Conservation (phyloP, 805 yeast genomes). For the Barnettozyma pratensis region DNA sequence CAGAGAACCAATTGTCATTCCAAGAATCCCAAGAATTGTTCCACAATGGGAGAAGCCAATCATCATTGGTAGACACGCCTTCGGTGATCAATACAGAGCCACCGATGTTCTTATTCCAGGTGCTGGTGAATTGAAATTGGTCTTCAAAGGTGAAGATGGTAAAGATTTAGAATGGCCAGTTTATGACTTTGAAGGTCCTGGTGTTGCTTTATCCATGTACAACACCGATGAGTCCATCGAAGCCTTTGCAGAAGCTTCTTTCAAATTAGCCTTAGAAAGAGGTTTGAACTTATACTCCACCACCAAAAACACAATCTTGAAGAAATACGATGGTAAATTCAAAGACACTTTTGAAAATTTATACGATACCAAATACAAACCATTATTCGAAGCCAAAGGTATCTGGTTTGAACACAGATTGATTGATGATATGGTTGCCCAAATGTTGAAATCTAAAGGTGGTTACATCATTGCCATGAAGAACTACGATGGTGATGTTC, state of each 20-base stretch:
- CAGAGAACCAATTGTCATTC: constrained; percentile 93
- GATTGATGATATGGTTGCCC: constrained; percentile 98
- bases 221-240: constrained; percentile 87
- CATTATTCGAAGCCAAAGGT: constrained; percentile 68
- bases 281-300: constrained; percentile 78
- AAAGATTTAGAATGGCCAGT: constrained; percentile 51
- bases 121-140: constrained; percentile 75
- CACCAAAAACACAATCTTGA: constrained; percentile 92
- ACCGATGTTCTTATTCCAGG: constrained; percentile 76
- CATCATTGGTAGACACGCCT: constrained; percentile 96
- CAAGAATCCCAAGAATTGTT: constrained; percentile 79
- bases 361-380: constrained; percentile 65
- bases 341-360: constrained; percentile 87
- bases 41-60: constrained; percentile 95
- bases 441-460: constrained; percentile 93
- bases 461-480: constrained; percentile 95
- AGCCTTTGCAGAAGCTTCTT: constrained; percentile 91
- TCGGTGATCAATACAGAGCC: constrained; percentile 95
- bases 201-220: constrained; percentile 89
- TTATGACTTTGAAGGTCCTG: constrained; percentile 60
- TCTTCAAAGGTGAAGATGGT: constrained; percentile 67
- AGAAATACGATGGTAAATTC: constrained; percentile 91
- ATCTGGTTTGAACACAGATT: constrained; percentile 96
- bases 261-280: constrained; percentile 78
- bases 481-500: constrained; percentile 97